Conservation (phyloP, 345 rosid species). For the Murraya paniculata region DNA sequence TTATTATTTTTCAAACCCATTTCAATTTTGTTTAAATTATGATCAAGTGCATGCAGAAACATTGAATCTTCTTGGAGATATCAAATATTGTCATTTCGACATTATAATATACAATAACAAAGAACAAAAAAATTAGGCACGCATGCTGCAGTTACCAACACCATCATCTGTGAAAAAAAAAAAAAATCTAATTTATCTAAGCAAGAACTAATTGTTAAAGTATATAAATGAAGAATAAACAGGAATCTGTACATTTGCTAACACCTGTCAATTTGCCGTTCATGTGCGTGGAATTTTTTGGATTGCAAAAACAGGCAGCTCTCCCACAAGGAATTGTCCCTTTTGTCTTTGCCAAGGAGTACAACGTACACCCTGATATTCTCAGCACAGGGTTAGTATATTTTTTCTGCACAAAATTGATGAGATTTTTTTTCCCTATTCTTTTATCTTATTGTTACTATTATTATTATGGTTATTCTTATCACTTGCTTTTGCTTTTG, state of each 20-base stretch:
- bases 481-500: slow-evolving; percentile 8
- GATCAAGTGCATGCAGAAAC: slow-evolving; percentile 2
- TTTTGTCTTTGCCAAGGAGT: slow-evolving; percentile 85
- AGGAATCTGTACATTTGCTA: slow-evolving; percentile 12
- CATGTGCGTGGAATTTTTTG: slow-evolving; percentile 1
- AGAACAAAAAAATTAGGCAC: background rate
- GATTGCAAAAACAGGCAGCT: slow-evolving; percentile 55
- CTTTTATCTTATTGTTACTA: background rate
- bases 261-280: slow-evolving; percentile 18
- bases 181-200: background rate
- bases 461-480: background rate
- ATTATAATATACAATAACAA: background rate
- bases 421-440: too few species aligned
- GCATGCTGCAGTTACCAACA: background rate
- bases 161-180: background rate
- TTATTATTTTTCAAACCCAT: slow-evolving; percentile 8
- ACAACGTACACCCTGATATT: slow-evolving; percentile 73
- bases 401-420: background rate
- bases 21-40: background rate
- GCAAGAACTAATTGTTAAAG: background rate
- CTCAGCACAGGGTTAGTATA: slow-evolving; percentile 69
- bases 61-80: slow-evolving; percentile 16
- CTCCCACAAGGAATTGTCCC: slow-evolving; percentile 87
- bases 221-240: slow-evolving; percentile 17
- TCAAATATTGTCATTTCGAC: background rate